Conservation (phyloP, 2,329 filamentous ascomycete genomes). For the Cercospora zeina region DNA sequence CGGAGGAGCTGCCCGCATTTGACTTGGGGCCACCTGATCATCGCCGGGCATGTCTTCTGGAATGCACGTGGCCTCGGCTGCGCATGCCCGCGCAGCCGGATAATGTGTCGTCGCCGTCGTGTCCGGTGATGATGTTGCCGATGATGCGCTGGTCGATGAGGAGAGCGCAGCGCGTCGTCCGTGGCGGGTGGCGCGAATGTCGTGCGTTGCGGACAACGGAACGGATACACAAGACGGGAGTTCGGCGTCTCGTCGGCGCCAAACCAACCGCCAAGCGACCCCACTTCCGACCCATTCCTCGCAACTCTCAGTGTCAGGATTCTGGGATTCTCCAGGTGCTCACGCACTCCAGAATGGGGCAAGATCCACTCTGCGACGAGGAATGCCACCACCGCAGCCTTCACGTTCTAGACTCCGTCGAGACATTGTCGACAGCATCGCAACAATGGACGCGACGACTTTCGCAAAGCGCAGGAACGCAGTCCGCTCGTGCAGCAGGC, state of each 20-base stretch:
- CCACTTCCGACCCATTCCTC: background rate
- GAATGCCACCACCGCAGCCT: background rate
- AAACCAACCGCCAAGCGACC: background rate
- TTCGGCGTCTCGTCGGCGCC: background rate
- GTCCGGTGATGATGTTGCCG: background rate
- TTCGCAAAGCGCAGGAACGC: constrained; percentile 5
- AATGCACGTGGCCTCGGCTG: constrained; percentile 5
- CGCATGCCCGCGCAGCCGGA: background rate
- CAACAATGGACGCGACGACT: background rate
- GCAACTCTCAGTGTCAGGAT: background rate
- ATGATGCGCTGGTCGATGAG: background rate
- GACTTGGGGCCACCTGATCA: constrained; percentile 13
- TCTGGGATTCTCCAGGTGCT: background rate
- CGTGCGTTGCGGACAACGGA: background rate
- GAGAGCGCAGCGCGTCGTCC: background rate
- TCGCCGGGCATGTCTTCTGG: background rate
- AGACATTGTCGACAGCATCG: background rate
- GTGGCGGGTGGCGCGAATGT: background rate
- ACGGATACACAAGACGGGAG: background rate
- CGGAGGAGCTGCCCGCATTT: constrained; percentile 19
- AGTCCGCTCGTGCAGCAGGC: constrained; percentile 7
- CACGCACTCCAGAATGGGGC: background rate
- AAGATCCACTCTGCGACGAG: constrained; percentile 1
- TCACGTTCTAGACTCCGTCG: background rate
- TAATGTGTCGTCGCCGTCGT: background rate